Base-by-base conservation (phyloP, 495 filamentous ascomycete species). In the Glonium stellatum region DNA sequence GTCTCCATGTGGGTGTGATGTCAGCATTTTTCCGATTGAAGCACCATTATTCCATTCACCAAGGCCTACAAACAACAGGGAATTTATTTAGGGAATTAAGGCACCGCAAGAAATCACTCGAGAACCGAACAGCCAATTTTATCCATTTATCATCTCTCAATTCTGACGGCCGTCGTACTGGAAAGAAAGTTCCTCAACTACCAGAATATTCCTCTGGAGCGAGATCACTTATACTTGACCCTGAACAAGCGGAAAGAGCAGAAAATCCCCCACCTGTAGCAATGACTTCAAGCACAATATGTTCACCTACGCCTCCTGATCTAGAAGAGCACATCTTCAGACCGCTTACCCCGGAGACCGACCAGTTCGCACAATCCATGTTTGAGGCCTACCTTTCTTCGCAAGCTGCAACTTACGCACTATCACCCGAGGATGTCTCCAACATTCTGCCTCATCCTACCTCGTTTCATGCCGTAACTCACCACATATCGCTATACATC, bases 401-500 rank as follows among this genome's bases (percentile, higher is more conserved):
- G 18, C 21, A 15, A 23, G n/a, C n/a, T n/a, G n/a, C n/a, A n/a
- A n/a, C n/a, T n/a, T n/a, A n/a, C n/a, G n/a, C n/a, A n/a, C n/a
- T n/a, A n/a, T n/a, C n/a, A n/a, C n/a, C n/a, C n/a, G n/a, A n/a
- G n/a, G n/a, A n/a, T n/a, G n/a, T n/a, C n/a, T n/a, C n/a, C n/a
- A n/a, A n/a, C 1, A 25, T 9, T 8, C 48, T 51, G 1, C 18
- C 48, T 23, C 21, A 23, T 15, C 48, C 48, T 15, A 31, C 21
- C 48, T 25, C 48, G 18, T 51, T 51, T 15, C 48, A 25, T 23
- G 19, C 18, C 18, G 13, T 51, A 9, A 51, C 48, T 6, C 48
- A 51, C 48, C 48, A 51, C 48, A 23, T 51, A 15, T 51, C 48
- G 5, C 48, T 51, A 4, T 51, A 51, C 48, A 51, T 51, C 18